phyloP scores from a whole-genome alignment of 148 eudicot genomes.

The Dianthus caryophyllus region DNA sequence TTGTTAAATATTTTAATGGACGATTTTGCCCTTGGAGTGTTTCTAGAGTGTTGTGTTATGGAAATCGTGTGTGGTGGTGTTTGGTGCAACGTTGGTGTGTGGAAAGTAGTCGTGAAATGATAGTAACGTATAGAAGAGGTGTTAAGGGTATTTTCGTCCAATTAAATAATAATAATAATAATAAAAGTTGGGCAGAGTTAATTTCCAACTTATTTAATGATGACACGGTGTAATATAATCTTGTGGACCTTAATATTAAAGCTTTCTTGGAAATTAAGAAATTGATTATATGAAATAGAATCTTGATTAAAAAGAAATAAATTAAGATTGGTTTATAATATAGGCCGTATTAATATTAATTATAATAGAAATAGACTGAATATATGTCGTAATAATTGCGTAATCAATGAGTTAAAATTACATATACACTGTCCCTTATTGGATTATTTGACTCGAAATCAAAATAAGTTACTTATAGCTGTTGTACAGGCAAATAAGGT shows the following conservation, averaged over 20 bases:
- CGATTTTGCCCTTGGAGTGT: not conserved
- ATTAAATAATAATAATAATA: no score
- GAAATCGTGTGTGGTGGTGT: constrained; percentile 7
- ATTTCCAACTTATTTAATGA: not conserved
- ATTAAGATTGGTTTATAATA: no score
- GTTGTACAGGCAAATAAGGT: no score
- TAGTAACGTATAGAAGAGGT: not conserved
- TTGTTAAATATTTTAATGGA: not conserved
- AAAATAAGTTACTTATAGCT: no score
- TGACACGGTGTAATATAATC: not conserved
- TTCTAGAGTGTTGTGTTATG: not conserved
- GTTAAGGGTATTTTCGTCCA: not conserved
- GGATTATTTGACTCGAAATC: no score
- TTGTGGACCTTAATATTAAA: not conserved
- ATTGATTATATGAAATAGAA: not conserved
- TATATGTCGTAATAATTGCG: no score
- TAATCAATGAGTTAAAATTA: no score
- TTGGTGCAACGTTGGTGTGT: not conserved
- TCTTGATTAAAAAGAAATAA: not conserved
- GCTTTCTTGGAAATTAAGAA: not conserved
- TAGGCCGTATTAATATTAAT: no score
- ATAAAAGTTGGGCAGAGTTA: no score
- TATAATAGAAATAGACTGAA: no score
- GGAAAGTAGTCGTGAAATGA: not conserved
- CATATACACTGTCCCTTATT: no score